Evolutionary conservation across 2,329 filamentous ascomycete species (phyloP), one percentile per base, ranked within the genome.

Genomic region (Cercospora nicotianae): DNA sequence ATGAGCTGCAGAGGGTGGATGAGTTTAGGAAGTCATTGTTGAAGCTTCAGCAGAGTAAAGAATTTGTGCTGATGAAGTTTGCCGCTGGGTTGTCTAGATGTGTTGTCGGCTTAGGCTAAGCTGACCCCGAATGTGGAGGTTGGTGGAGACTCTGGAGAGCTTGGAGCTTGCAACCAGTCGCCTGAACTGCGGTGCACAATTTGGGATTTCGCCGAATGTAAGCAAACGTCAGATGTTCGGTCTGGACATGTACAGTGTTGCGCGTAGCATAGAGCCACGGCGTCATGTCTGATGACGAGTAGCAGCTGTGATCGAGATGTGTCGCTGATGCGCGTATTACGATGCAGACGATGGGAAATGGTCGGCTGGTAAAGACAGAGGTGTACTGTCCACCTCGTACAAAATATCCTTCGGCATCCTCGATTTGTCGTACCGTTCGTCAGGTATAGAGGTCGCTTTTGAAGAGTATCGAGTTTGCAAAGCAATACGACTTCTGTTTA

Each of bases 71-170:
- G 36, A 20, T 20, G 20, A 61, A 45, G 26, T 8, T 20, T 28
- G 53, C 23, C 13, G 30, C 18, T 26, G 30, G 45, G 45, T 51
- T 63, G 31, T 63, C 31, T 57, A 20, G 23, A 67, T 18, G 30
- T 57, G 64, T 64, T 16, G 55, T 55, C 55, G 42, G 61, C 55
- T 23, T 31, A 51, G 51, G 20, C 39, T 57, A 23, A 51, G 45
- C 20, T 18, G 58, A 36, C n/a, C 18, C n/a, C n/a, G 31, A 18
- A 42, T 59, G 48, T 67, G 61, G 53, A 36, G 42, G 62, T 26
- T n/a, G 23, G 60, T 42, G 62, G 62, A 58, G 62, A 62, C 42
- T 62, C 33, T 57, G 62, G 62, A 64, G 51, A 64, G 62, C 62
- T 64, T 57, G 62, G 33, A 58, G 51, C 48, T 64, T 23, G 20